Percentiles rank a stretch among this genome's conserved stretches.
Conservation (phyloP, 331 rosid genomes). For the Dryas integrifolia region DNA sequence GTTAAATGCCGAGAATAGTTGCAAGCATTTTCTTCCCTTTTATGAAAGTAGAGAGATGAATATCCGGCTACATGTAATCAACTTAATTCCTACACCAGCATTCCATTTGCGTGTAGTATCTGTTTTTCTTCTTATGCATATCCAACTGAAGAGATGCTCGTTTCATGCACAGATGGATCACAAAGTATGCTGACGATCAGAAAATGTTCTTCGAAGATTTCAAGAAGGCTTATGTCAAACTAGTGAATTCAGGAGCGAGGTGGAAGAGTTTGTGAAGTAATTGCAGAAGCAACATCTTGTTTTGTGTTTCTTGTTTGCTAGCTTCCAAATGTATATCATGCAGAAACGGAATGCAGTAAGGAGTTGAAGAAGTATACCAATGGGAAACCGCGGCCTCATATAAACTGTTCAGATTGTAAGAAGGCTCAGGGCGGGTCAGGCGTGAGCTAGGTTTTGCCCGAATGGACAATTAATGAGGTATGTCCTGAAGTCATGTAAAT, state of each 20-base stretch:
- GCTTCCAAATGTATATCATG: background rate
- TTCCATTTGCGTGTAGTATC: slow-evolving; percentile 9
- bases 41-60: background rate
- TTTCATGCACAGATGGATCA: slow-evolving; percentile 71
- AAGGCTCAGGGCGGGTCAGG: background rate
- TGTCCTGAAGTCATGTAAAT: background rate
- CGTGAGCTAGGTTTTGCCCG: background rate
- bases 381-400: too few relatives aligned
- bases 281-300: slow-evolving; percentile 12
- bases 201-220: slow-evolving; percentile 76
- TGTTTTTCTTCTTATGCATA: slow-evolving; percentile 5
- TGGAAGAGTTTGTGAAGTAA: slow-evolving; percentile 58
- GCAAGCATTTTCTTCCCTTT: background rate
- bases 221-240: slow-evolving; percentile 67
- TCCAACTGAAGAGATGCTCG: slow-evolving; percentile 24
- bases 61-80: background rate
- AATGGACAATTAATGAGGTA: background rate
- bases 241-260: slow-evolving; percentile 82
- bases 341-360: background rate
- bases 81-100: background rate
- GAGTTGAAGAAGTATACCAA: background rate
- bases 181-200: slow-evolving; percentile 67
- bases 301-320: background rate
- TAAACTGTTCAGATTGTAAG: background rate
- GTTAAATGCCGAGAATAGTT: too few relatives aligned